Conservation (phyloP, 2,329 filamentous ascomycete species). For the Trichophaea hybrida region DNA sequence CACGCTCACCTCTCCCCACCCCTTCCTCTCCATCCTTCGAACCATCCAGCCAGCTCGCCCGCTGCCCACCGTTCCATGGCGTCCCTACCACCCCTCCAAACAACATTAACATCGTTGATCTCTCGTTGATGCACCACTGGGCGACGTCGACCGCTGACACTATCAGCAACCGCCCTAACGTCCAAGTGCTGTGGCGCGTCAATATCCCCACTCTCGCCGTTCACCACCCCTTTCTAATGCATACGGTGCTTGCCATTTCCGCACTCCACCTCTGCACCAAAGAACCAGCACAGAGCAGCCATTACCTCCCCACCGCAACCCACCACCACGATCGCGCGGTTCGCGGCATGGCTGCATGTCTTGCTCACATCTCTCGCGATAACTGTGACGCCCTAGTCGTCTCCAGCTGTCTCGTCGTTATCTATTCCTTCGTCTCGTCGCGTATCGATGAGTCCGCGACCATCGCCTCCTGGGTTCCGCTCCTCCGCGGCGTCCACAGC, state of each 20-base stretch:
- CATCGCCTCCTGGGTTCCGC: conserved; percentile 16
- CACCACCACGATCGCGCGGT: conserved; percentile 28
- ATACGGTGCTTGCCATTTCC: conserved; percentile 49
- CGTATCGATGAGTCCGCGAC: conserved; percentile 9
- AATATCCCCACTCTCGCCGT: conserved; percentile 49
- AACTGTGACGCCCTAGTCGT: conserved; percentile 32
- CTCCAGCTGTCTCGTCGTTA: conserved; percentile 29
- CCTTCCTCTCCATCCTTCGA: neutral
- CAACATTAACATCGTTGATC: conserved; percentile 36
- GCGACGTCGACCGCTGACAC: conserved; percentile 42
- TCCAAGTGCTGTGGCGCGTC: conserved; percentile 44
- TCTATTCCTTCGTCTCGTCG: conserved; percentile 30
- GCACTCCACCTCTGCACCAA: conserved; percentile 41
- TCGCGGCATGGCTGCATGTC: conserved; percentile 27
- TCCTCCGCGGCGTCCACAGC: conserved; percentile 29
- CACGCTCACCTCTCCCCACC: neutral
- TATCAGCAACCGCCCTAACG: conserved; percentile 38
- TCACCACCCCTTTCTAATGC: conserved; percentile 41
- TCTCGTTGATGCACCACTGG: conserved; percentile 51
- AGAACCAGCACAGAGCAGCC: conserved; percentile 6
- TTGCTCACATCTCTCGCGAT: conserved; percentile 24
- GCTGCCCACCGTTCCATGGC: neutral
- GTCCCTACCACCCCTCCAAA: neutral
- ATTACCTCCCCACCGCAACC: conserved; percentile 11
- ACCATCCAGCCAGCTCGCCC: neutral